phyloP scores from a whole-genome alignment of 768 basidiomycete genomes.

The Mycena olivaceomarginata region DNA sequence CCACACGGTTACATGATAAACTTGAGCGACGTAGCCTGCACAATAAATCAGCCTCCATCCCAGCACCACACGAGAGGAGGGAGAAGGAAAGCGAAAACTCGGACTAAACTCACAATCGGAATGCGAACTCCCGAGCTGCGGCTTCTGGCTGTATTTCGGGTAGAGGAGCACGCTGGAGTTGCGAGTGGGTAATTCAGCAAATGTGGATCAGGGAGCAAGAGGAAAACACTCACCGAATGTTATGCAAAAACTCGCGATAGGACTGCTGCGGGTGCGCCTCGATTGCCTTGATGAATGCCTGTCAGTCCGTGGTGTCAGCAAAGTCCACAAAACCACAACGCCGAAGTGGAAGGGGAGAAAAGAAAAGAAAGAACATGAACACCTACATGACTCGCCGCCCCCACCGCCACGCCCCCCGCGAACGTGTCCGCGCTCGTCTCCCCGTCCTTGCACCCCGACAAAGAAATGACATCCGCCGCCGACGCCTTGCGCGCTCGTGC shows the following conservation, averaged over 20 bases:
- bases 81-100: background rate
- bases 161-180: slow-evolving; percentile 69
- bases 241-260: slow-evolving; percentile 77
- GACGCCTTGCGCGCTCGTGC: slow-evolving; percentile 68
- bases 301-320: background rate
- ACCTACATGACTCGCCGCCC: slow-evolving; percentile 88
- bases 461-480: slow-evolving; percentile 88
- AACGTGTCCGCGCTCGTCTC: slow-evolving; percentile 86
- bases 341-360: background rate
- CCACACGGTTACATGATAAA: slow-evolving; percentile 24
- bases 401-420: slow-evolving; percentile 77
- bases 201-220: background rate
- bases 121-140: slow-evolving; percentile 85
- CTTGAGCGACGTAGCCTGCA: slow-evolving; percentile 29
- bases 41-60: background rate
- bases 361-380: background rate
- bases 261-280: slow-evolving; percentile 74
- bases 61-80: background rate
- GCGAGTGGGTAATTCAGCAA: background rate
- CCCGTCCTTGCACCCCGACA: slow-evolving; percentile 82
- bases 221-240: slow-evolving; percentile 66
- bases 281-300: slow-evolving; percentile 78
- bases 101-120: slow-evolving; percentile 67
- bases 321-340: too few relatives aligned
- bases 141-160: slow-evolving; percentile 80